These are phyloP conservation scores for Friedmanniomyces simplex DNA, from an alignment of 495 filamentous ascomycete species.

Conservation along the genomic window DNA sequence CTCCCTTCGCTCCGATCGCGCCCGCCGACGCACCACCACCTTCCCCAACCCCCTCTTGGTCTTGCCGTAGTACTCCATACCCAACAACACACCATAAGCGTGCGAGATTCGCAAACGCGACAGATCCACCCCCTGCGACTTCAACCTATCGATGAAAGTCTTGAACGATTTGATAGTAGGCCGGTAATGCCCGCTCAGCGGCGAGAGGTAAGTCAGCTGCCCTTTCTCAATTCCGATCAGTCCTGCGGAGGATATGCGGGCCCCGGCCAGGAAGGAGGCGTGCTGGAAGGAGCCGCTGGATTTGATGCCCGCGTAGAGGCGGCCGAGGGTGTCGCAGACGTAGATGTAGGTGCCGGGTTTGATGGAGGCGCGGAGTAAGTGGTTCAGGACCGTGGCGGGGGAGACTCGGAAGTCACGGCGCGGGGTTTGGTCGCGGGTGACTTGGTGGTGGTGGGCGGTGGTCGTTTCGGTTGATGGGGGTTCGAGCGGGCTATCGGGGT, in stretches of 20 bases:
- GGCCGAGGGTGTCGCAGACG: conserved; percentile 67
- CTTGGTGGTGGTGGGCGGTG: conserved; percentile 42
- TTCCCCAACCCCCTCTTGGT: conserved; percentile 45
- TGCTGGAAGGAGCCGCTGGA: conserved; percentile 80
- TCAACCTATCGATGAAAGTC: conserved; percentile 63
- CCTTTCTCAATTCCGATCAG: conserved; percentile 75
- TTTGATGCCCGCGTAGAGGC: conserved; percentile 85
- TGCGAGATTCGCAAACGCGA: conserved; percentile 62
- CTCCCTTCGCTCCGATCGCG: background rate
- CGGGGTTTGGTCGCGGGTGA: conserved; percentile 41
- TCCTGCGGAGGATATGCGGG: conserved; percentile 74
- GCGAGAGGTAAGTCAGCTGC: conserved; percentile 46
- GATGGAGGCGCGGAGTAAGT: conserved; percentile 55
- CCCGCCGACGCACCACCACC: background rate
- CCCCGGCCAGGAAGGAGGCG: conserved; percentile 72
- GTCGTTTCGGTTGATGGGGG: conserved; percentile 19
- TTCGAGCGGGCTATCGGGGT: background rate
- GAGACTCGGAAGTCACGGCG: conserved; percentile 56
- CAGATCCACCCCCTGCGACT: conserved; percentile 67
- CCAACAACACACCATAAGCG: conserved; percentile 67
- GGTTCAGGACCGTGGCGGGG: conserved; percentile 58
- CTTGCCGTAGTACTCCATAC: conserved; percentile 64
- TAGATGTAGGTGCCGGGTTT: conserved; percentile 73
- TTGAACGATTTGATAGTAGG: conserved; percentile 69
- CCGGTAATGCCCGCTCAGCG: conserved; percentile 71